Evolutionary conservation across 441 rosid species (phyloP).

Genomic region (Codiaeum variegatum): DNA sequence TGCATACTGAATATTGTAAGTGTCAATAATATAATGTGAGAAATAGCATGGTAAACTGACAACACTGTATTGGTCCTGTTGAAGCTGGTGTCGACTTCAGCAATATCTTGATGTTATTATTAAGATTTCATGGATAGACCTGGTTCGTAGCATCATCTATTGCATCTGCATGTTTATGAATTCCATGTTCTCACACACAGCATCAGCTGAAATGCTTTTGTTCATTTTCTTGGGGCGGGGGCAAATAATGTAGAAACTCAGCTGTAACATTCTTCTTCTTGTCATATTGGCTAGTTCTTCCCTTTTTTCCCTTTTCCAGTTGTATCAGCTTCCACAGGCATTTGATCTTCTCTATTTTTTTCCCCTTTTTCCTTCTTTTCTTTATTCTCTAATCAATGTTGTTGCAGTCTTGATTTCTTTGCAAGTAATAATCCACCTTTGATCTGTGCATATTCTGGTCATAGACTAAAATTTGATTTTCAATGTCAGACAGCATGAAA

Average conservation of each 20-base stretch:
- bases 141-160: neutral
- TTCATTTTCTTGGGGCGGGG: neutral
- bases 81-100: neutral
- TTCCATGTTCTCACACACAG: neutral
- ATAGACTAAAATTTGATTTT: neutral
- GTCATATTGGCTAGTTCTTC: neutral
- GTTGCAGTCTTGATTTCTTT: neutral
- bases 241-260: neutral
- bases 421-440: neutral
- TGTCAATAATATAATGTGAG: neutral
- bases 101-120: neutral
- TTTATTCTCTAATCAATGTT: neutral
- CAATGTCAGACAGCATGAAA: neutral
- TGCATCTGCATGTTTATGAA: neutral
- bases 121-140: neutral
- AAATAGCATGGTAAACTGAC: neutral
- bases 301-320: neutral
- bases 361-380: neutral
- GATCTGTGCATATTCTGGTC: neutral
- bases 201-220: neutral
- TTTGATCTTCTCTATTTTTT: neutral
- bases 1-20: neutral
- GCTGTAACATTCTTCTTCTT: neutral
- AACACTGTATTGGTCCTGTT: neutral
- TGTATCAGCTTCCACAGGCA: neutral